Conservation (phyloP, 1,284 basidiomycete genomes). For the Termitomyces sp. region DNA sequence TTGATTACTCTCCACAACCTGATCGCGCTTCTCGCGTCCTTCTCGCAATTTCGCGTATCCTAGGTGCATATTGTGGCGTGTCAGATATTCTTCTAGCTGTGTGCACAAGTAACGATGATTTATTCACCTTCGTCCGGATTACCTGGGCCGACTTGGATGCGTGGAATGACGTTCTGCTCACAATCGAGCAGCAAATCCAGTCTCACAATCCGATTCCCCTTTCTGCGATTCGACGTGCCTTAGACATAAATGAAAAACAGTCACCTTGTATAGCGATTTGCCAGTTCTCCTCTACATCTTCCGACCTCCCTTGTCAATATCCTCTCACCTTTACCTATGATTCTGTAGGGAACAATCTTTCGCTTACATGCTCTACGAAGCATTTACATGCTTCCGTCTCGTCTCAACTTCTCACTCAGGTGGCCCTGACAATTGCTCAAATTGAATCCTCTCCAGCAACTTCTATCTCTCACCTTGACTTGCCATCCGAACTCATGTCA, state of each 20-base stretch:
- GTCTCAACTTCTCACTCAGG: constrained; percentile 22
- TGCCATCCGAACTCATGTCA: constrained; percentile 31
- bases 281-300: constrained; percentile 12
- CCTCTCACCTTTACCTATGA: constrained; percentile 18
- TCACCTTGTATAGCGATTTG: constrained; percentile 22
- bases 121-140: constrained; percentile 28
- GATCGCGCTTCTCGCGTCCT: constrained; percentile 15
- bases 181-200: constrained; percentile 17
- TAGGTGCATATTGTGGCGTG: constrained; percentile 35
- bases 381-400: constrained; percentile 19
- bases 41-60: constrained; percentile 29
- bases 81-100: constrained; percentile 37
- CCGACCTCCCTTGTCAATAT: not conserved
- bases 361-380: constrained; percentile 13
- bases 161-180: constrained; percentile 28
- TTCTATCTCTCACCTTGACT: constrained; percentile 19
- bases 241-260: constrained; percentile 22
- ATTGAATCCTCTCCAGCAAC: constrained; percentile 12
- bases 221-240: constrained; percentile 13
- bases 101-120: constrained; percentile 13
- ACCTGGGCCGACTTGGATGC: constrained; percentile 30
- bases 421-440: constrained; percentile 16
- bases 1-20: not conserved
- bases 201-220: constrained; percentile 12
- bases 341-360: constrained; percentile 1